Percentiles rank a stretch among this genome's conserved stretches.
Evolutionary conservation across 164 flowering plant species (phyloP).

Genomic region (Amborella trichopoda): DNA sequence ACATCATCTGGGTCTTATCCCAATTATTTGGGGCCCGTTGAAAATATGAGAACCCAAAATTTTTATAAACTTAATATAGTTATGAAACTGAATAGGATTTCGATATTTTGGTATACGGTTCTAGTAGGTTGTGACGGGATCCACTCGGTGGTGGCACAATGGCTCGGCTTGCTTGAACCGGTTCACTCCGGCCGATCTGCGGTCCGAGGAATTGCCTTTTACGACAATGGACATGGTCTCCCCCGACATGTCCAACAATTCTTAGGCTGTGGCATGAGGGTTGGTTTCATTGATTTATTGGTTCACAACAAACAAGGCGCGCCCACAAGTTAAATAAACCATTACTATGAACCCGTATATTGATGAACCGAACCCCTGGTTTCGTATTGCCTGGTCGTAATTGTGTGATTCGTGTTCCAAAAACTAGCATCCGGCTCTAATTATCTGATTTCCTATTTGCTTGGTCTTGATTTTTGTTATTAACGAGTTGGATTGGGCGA

Average conservation of each 20-base stretch:
- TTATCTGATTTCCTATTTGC: too few species aligned
- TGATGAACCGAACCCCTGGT: too few species aligned
- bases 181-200: slow-evolving; percentile 30
- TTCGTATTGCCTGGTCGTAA: too few species aligned
- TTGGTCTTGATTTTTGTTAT: too few species aligned
- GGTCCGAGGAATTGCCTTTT: slow-evolving; percentile 28
- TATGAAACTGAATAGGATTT: too few species aligned
- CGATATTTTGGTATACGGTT: slow-evolving; percentile 18
- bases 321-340: not conserved
- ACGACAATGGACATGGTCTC: slow-evolving; percentile 37
- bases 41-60: not conserved
- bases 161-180: slow-evolving; percentile 30
- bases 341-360: too few species aligned
- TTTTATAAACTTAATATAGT: too few species aligned
- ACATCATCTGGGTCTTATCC: too few species aligned
- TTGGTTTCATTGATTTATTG: slow-evolving; percentile 27
- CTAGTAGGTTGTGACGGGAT: slow-evolving; percentile 55
- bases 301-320: slow-evolving; percentile 16
- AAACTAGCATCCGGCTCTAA: too few species aligned
- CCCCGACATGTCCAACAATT: slow-evolving; percentile 19
- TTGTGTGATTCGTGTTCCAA: too few species aligned
- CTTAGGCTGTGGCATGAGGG: slow-evolving; percentile 12
- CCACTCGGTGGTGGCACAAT: slow-evolving; percentile 37
- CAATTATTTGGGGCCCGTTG: too few species aligned
- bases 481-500: too few species aligned